Evolutionary conservation across 345 rosid species (phyloP), one percentile per base, ranked within the genome.

Genomic region (Sapria himalayana): DNA sequence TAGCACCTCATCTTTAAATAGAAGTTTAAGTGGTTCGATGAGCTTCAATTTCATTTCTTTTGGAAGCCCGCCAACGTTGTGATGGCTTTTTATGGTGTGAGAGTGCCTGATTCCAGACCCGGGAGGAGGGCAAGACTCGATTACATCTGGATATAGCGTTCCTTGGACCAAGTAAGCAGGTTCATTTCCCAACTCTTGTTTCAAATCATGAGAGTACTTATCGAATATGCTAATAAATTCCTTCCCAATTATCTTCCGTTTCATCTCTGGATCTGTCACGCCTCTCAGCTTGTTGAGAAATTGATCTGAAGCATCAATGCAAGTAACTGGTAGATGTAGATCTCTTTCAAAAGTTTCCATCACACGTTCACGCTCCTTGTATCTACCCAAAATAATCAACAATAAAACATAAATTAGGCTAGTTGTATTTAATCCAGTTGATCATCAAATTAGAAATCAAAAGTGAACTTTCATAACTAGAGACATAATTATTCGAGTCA

Each of bases 41-140:
- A 91, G 99, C 70, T 80, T 84, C 58, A 84, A 25, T 45, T 77
- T 84, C 99, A 91, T 91, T 59, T 84, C 93, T 62, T 84, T 80
- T 17, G 99, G 99, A 39, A 91, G 92, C 3, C 99, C 95, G 52
- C 99, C 99, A 3, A 91, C 99, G 56, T 91, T 91, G 27, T 91
- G 99, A 64, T 91, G 95, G 62, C 99, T 91, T 66, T 84, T 91
- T 43, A 91, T 91, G 20, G 95, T 84, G 60, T 84, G 99, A 14
- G 95, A 91, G 50, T 77, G 95, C 17, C 69, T 71, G 58, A 76
- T 84, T 48, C 84, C 99, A 29, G 70, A 60, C 27, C 99, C 99
- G 1, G 95, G 99, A 12, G 99, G 99, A 9, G 99, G 99, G 54
- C 99, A 91, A 4, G 99, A 91, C 61, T 84, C 99, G 51, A 84